These are phyloP conservation scores for Malassezia furfur DNA, from an alignment of 1,284 basidiomycete species.

Conservation along the genomic window DNA sequence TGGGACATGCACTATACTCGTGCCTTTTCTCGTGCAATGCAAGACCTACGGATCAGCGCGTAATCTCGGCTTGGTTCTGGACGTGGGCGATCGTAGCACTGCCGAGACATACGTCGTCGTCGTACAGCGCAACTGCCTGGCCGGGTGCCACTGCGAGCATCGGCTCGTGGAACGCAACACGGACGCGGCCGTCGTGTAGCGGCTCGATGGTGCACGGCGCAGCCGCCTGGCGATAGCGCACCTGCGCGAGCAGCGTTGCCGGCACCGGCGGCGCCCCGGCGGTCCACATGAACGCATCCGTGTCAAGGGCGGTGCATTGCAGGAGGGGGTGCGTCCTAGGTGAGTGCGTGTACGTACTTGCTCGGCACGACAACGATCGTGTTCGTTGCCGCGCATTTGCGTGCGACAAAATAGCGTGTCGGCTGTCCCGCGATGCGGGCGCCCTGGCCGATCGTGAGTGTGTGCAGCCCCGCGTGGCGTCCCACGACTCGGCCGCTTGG, in stretches of 20 bases:
- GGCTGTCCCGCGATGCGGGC: conserved; percentile 61
- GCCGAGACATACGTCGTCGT: conserved; percentile 69
- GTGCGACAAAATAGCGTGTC: conserved; percentile 64
- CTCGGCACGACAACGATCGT: conserved; percentile 67
- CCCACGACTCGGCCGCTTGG: conserved; percentile 57
- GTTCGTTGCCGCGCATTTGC: conserved; percentile 60
- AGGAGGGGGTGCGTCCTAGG: conserved; percentile 61
- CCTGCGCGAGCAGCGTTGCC: conserved; percentile 59
- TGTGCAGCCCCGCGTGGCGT: conserved; percentile 69
- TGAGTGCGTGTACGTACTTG: conserved; percentile 53
- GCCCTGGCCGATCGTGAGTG: conserved; percentile 76
- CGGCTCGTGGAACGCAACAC: conserved; percentile 54
- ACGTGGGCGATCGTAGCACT: conserved; percentile 59
- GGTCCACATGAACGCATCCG: conserved; percentile 22
- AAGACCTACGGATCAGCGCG: background rate
- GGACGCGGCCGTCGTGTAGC: conserved; percentile 11
- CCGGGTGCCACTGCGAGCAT: conserved; percentile 67
- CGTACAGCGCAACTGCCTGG: conserved; percentile 67
- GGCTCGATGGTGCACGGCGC: conserved; percentile 52
- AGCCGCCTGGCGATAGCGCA: conserved; percentile 62
- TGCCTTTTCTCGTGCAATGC: conserved; percentile 6
- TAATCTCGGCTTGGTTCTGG: conserved; percentile 14
- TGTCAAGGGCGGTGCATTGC: conserved; percentile 47
- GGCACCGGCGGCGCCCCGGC: conserved; percentile 46
- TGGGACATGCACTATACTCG: conserved; percentile 14